Conservation (phyloP, 495 filamentous ascomycete genomes). For the Penicillium egyptiacum region DNA sequence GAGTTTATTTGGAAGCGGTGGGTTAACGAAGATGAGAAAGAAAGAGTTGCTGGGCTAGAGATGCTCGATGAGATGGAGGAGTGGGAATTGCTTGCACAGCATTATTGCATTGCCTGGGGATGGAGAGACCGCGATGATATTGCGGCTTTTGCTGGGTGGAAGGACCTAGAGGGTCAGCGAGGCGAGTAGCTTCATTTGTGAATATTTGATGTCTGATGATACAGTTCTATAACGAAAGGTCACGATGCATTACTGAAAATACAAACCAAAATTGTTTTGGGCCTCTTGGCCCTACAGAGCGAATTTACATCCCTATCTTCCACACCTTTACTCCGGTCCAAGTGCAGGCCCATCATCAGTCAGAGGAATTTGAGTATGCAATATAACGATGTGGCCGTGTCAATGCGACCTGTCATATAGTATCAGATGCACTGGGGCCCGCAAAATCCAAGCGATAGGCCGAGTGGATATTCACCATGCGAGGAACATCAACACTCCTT, state of each 20-base stretch:
- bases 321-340: neutral
- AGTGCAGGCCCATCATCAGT: neutral
- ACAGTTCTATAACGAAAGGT: conserved; percentile 1
- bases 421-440: conserved; percentile 8
- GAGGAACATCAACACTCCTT: conserved; percentile 47
- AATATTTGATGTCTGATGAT: conserved; percentile 4
- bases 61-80: conserved; percentile 96
- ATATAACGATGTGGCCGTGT: conserved; percentile 35
- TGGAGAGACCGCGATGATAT: conserved; percentile 53
- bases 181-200: conserved; percentile 17
- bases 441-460: conserved; percentile 2
- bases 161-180: conserved; percentile 28
- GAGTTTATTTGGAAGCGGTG: conserved; percentile 74
- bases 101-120: conserved; percentile 90
- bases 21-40: conserved; percentile 71
- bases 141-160: conserved; percentile 43
- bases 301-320: neutral
- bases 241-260: conserved; percentile 5
- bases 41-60: conserved; percentile 74
- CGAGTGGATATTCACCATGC: conserved; percentile 37
- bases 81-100: conserved; percentile 80
- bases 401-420: conserved; percentile 28
- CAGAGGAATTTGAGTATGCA: neutral
- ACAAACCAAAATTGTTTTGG: conserved; percentile 9
- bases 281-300: neutral